phyloP scores from a whole-genome alignment of 2,329 filamentous ascomycete genomes.

The Aotearoamyces nothofagi region DNA sequence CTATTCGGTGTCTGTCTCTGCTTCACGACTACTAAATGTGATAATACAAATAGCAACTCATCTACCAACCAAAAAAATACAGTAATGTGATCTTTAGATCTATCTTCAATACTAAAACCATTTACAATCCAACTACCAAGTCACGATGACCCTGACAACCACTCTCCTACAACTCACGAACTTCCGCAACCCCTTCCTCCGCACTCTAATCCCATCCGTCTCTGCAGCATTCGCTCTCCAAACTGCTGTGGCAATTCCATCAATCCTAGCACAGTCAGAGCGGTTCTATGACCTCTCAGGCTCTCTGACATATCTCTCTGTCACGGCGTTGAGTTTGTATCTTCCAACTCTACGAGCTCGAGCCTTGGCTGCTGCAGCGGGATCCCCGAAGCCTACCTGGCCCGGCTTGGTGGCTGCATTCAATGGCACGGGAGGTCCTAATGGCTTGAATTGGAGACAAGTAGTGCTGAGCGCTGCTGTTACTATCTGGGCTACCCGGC shows the following conservation, averaged over 20 bases:
- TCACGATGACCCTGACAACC: constrained; percentile 21
- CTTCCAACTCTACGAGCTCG: constrained; percentile 42
- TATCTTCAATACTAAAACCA: too few relatives aligned
- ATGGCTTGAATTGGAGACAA: constrained; percentile 46
- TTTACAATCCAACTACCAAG: too few relatives aligned
- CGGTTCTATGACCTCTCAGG: constrained; percentile 56
- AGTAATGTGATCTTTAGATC: too few relatives aligned
- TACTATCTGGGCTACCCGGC: constrained; percentile 44
- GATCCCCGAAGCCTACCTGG: constrained; percentile 24
- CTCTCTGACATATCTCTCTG: constrained; percentile 49
- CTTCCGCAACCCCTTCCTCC: constrained; percentile 45
- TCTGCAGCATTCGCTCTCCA: constrained; percentile 49
- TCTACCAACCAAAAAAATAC: too few relatives aligned
- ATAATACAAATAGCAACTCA: too few relatives aligned
- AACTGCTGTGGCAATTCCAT: constrained; percentile 44
- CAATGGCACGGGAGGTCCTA: constrained; percentile 22
- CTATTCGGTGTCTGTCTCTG: too few relatives aligned
- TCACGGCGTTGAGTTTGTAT: constrained; percentile 44
- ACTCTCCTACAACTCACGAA: constrained; percentile 42
- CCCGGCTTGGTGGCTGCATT: constrained; percentile 31
- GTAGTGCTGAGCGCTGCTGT: constrained; percentile 36
- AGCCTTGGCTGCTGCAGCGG: constrained; percentile 27
- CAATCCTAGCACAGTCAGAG: constrained; percentile 42
- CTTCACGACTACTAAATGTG: too few relatives aligned
- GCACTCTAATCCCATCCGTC: constrained; percentile 45